phyloP scores from a whole-genome alignment of 257 asterid species.

The Ballota nigra region DNA sequence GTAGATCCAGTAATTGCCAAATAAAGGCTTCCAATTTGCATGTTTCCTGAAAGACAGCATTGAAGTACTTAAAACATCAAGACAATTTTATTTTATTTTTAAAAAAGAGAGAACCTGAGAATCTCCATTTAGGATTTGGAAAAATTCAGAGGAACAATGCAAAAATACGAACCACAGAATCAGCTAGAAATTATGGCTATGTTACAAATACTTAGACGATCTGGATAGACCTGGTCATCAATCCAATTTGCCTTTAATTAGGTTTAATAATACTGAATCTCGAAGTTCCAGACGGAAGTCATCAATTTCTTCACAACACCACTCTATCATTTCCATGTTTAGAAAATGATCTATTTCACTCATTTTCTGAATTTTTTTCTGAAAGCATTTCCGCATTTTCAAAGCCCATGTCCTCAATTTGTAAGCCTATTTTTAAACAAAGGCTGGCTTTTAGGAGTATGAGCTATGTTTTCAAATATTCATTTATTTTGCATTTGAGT shows the following conservation, averaged over 20 bases:
- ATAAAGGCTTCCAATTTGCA: conserved; percentile 46
- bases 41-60: conserved; percentile 39
- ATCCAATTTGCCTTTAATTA: background rate
- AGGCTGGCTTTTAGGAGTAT: background rate
- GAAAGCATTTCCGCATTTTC: background rate
- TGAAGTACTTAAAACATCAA: conserved; percentile 14
- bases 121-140: background rate
- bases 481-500: background rate
- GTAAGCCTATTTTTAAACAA: background rate
- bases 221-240: background rate
- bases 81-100: background rate
- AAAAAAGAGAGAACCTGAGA: background rate
- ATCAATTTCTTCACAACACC: background rate
- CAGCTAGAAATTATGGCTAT: background rate
- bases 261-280: conserved; percentile 2
- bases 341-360: background rate
- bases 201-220: background rate
- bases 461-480: background rate
- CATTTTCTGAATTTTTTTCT: no score
- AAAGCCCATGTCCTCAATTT: background rate
- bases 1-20: conserved; percentile 81
- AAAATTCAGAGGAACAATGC: conserved; percentile 12
- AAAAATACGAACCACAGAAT: conserved; percentile 1
- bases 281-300: background rate
- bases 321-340: background rate